Conservation (phyloP, 192 early-diverging fungal species). For the Pilaira anomala region DNA sequence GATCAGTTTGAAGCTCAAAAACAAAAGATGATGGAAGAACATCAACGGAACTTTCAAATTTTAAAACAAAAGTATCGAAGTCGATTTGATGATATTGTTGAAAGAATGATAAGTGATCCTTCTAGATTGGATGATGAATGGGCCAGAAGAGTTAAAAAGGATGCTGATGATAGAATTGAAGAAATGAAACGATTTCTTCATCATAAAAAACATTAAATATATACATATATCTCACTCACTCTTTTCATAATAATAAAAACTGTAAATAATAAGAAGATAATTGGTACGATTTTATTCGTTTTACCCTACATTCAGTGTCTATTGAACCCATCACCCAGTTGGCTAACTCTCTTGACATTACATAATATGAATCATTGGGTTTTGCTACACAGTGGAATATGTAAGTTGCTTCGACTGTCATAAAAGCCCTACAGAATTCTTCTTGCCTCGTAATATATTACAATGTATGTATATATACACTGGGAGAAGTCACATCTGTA, state of each 20-base stretch:
- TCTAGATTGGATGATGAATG: not conserved
- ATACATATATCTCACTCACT: not conserved
- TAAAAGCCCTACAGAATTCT: no score
- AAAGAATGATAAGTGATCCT: constrained; percentile 6
- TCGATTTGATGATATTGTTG: constrained; percentile 1
- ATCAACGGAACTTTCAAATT: constrained; percentile 2
- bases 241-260: not conserved
- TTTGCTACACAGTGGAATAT: no score
- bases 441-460: no score
- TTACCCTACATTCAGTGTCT: no score
- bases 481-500: no score
- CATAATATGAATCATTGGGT: no score
- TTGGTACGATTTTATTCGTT: no score
- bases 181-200: not conserved
- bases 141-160: not conserved
- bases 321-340: no score
- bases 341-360: no score
- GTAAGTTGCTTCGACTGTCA: no score
- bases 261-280: no score
- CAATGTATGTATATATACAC: no score
- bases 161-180: not conserved
- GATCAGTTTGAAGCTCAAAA: constrained; percentile 1
- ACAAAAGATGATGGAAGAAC: constrained; percentile 2
- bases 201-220: not conserved
- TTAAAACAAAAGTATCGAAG: constrained; percentile 3